Conservation (phyloP, 345 rosid species). For the Citrus maxima region DNA sequence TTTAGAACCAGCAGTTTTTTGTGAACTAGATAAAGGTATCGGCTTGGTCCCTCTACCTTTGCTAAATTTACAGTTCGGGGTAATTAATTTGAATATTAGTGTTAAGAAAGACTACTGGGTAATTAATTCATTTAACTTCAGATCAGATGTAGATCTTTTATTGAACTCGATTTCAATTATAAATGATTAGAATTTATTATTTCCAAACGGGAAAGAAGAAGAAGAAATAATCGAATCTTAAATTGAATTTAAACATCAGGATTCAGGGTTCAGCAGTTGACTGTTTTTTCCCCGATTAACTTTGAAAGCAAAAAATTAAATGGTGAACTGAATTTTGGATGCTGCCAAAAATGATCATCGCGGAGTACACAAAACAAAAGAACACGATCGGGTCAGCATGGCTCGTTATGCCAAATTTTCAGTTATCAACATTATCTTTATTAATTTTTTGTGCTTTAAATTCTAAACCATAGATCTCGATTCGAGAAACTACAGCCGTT, state of each 20-base stretch:
- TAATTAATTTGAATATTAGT: neutral
- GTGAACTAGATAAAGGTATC: conserved; percentile 23
- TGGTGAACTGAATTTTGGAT: neutral
- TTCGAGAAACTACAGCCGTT: conserved; percentile 9
- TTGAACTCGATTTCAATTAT: too few species aligned
- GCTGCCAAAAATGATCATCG: neutral
- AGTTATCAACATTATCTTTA: neutral
- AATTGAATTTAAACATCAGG: neutral
- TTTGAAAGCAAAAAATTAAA: neutral
- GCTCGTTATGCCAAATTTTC: neutral
- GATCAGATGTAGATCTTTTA: neutral
- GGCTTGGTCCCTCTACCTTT: neutral
- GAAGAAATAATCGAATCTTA: neutral
- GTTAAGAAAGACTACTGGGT: neutral
- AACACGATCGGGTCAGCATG: neutral
- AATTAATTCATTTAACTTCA: neutral
- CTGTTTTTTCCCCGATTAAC: neutral
- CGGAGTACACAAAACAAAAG: neutral
- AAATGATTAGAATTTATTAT: neutral
- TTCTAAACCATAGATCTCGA: neutral
- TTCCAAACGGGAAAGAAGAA: neutral
- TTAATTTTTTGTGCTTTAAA: neutral
- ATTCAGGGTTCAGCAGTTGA: neutral
- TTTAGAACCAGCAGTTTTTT: conserved; percentile 29
- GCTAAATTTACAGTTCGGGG: neutral